Percentiles rank a stretch among this genome's conserved stretches.
These are phyloP conservation scores for Kwoniella newhampshirensis DNA, from an alignment of 768 basidiomycete genomes.

Conservation along the genomic window DNA sequence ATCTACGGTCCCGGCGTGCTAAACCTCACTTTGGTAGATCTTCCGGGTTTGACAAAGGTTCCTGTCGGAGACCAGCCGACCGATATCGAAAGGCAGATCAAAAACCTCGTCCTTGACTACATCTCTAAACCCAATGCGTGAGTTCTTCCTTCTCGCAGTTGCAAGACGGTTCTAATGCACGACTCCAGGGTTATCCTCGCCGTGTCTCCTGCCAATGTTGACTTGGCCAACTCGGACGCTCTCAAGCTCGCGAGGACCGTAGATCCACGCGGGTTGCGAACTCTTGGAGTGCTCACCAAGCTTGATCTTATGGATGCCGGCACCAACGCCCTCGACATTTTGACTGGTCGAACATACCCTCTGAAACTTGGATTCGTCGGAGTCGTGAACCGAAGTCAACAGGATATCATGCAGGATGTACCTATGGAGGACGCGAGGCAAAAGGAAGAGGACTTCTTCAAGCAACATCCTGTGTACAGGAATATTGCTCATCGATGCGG, in stretches of 20 bases:
- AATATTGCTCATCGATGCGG: constrained; percentile 97
- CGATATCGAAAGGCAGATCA: constrained; percentile 95
- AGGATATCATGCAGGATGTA: constrained; percentile 88
- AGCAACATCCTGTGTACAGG: constrained; percentile 81
- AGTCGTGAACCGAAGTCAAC: constrained; percentile 94
- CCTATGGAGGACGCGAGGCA: constrained; percentile 79
- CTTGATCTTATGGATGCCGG: constrained; percentile 99
- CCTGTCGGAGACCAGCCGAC: constrained; percentile 80
- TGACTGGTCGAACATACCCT: constrained; percentile 95
- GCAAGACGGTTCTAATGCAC: not conserved
- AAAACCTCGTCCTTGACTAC: constrained; percentile 89
- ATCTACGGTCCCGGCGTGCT: constrained; percentile 95
- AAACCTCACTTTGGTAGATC: constrained; percentile 91
- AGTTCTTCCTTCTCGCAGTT: constrained; percentile 29
- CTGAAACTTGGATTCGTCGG: constrained; percentile 98
- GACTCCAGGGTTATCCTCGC: constrained; percentile 81
- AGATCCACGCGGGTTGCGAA: constrained; percentile 92
- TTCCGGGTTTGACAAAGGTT: constrained; percentile 90
- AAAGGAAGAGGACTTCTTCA: constrained; percentile 88
- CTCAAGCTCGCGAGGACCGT: constrained; percentile 93
- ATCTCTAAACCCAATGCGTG: constrained; percentile 96
- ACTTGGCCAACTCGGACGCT: constrained; percentile 96
- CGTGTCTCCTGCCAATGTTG: constrained; percentile 95
- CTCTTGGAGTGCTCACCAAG: constrained; percentile 94
- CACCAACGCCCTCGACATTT: constrained; percentile 92